Base-by-base conservation (phyloP, 2,329 filamentous ascomycete species). In the Cladosporium sp. region DNA sequence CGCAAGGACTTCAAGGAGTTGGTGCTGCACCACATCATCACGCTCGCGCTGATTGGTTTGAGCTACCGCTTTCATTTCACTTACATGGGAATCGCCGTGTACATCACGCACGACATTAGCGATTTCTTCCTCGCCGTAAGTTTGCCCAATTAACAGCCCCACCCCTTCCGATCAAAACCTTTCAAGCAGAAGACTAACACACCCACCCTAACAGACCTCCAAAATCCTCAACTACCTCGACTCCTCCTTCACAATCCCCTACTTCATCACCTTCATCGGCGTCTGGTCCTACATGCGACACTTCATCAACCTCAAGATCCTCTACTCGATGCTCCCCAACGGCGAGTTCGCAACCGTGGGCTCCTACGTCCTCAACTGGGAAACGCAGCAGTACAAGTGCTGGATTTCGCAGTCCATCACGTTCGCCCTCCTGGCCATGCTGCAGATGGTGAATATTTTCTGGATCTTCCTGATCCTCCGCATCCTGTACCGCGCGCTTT, bases 31-130 rank as follows among this genome's bases (percentile, higher is more conserved):
- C 91, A 97, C 68, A 84, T 96, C 59, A 87, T 96, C 66, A 94
- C 88, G 16, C 73, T 97, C 53, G 74, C 84, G 16, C 78, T 97
- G 60, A 95, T 97, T 59, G 85, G 72, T 52, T 73, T 92, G 63
- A 93, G 87, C 73, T 97, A 96, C 72, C 83, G 89, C 54, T 97
- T 95, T 76, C 91, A 97, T 71, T 97, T 96, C 69, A 94, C 90
- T 16, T 92, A 95, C 71, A 94, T 97, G 67, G 91, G 91, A 20
- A 72, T 96, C 49, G 88, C 89, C 16, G 89, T 97, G 29, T 97
- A 95, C 70, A 89, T 93, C 55, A 95, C 91, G 8, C 89, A 95
- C 69, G 91, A 97, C 65, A 87, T 96, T 55, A 90, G 85, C 53
- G 91, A 96, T 69, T 95, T 96, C 72, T 96, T 96, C 80, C 79